phyloP scores from a whole-genome alignment of 1,284 basidiomycete genomes.

The Trichosporon asahii region DNA sequence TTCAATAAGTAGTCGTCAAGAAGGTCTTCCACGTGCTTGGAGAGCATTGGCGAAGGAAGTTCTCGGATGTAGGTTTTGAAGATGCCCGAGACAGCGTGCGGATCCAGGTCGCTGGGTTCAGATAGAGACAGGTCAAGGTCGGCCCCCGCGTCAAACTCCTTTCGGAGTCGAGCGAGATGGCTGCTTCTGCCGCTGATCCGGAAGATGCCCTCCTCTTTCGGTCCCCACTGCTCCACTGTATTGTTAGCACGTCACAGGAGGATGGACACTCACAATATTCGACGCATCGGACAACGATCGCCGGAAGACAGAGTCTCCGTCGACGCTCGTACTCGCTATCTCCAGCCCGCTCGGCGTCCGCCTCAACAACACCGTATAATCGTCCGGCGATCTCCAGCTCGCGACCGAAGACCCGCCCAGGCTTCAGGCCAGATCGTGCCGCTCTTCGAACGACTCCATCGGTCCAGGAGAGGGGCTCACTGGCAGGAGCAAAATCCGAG shows the following conservation, averaged over 20 bases:
- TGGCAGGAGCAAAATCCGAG: conserved; percentile 16
- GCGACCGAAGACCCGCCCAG: conserved; percentile 41
- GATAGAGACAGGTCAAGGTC: conserved; percentile 75
- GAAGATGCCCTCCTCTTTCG: conserved; percentile 53
- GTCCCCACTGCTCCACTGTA: conserved; percentile 49
- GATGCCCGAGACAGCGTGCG: conserved; percentile 80
- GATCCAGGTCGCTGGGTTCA: conserved; percentile 77
- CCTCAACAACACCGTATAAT: conserved; percentile 36
- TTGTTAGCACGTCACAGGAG: conserved; percentile 1
- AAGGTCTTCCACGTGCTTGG: conserved; percentile 62
- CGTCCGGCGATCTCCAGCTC: conserved; percentile 37
- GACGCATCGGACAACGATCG: conserved; percentile 46
- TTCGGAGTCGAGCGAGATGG: conserved; percentile 68
- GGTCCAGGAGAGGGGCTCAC: conserved; percentile 32
- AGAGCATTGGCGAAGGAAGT: conserved; percentile 74
- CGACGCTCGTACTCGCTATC: conserved; percentile 32
- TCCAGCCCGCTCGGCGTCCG: conserved; percentile 21
- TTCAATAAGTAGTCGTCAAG: conserved; percentile 60
- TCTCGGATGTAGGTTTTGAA: conserved; percentile 57
- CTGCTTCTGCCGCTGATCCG: conserved; percentile 52
- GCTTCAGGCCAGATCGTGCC: conserved; percentile 14
- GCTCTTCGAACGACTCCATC: conserved; percentile 31
- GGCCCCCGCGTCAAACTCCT: conserved; percentile 81
- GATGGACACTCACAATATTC: conserved; percentile 46
- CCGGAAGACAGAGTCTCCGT: conserved; percentile 44